Percentiles rank a stretch among this genome's conserved stretches.
These are phyloP conservation scores for Ceratopteris richardii DNA, from an alignment of 75 land plant species.

Conservation along the genomic window DNA sequence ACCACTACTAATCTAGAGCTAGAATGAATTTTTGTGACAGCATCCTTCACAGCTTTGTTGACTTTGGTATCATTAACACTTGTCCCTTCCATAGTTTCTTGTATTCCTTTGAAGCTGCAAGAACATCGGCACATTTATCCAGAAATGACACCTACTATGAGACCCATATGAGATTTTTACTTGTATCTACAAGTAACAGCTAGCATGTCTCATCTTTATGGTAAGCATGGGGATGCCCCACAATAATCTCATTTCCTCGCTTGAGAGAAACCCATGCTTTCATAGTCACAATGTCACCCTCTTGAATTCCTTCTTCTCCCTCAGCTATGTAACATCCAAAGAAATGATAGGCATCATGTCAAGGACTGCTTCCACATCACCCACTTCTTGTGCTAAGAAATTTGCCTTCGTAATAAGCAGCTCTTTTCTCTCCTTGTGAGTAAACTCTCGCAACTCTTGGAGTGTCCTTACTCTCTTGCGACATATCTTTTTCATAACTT, in stretches of 20 bases:
- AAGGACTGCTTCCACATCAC: too few relatives aligned
- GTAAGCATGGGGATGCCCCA: too few relatives aligned
- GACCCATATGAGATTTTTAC: conserved; percentile 73
- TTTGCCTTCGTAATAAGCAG: too few relatives aligned
- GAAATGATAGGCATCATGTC: conserved; percentile 77
- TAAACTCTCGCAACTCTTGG: conserved; percentile 63
- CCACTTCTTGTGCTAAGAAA: too few relatives aligned
- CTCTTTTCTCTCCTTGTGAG: conserved; percentile 48
- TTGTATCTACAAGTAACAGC: conserved; percentile 73
- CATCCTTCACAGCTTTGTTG: too few relatives aligned
- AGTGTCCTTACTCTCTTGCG: conserved; percentile 80
- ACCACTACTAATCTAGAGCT: conserved; percentile 75
- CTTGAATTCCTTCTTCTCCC: conserved; percentile 95
- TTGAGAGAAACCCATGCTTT: too few relatives aligned
- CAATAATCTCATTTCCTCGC: too few relatives aligned
- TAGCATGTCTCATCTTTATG: conserved; percentile 87
- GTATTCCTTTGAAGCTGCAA: conserved; percentile 79
- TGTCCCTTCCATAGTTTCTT: conserved; percentile 54
- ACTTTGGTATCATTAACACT: too few relatives aligned
- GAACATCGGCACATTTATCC: conserved; percentile 69
- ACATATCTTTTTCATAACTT: conserved; percentile 53
- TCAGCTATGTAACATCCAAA: conserved; percentile 81
- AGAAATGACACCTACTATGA: conserved; percentile 22
- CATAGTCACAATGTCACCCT: too few relatives aligned
- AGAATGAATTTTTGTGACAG: conserved; percentile 47